A percentile compares a stretch with the other conserved stretches of the same genome.
Conservation (phyloP, 495 filamentous ascomycete genomes). For the Xylaria longipes region DNA sequence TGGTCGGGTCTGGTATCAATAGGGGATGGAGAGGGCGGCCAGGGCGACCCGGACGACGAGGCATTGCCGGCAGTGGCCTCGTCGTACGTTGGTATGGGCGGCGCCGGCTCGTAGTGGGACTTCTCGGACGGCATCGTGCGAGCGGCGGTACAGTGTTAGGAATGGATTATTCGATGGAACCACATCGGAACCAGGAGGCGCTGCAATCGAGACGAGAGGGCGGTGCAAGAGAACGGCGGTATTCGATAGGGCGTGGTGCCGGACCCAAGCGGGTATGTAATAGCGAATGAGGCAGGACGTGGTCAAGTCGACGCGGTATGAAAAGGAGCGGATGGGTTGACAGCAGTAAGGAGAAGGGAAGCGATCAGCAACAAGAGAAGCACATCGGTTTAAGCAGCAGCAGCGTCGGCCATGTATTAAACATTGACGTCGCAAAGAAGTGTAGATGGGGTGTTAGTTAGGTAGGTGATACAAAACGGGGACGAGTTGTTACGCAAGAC, state of each 20-base stretch:
- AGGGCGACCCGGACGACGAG: slow-evolving; percentile 42
- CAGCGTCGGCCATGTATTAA: not conserved
- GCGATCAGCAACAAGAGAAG: not conserved
- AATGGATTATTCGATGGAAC: not conserved
- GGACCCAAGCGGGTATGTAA: not conserved
- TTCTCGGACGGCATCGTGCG: slow-evolving; percentile 50
- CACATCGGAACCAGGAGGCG: slow-evolving; percentile 11
- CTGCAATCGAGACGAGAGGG: slow-evolving; percentile 1
- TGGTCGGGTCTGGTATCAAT: slow-evolving; percentile 43
- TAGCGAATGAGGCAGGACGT: slow-evolving; percentile 1
- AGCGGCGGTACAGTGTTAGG: not conserved
- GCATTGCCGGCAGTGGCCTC: slow-evolving; percentile 70
- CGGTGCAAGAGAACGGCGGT: not conserved
- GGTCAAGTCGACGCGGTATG: not conserved
- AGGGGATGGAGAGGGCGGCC: slow-evolving; percentile 40
- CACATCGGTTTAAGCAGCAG: slow-evolving; percentile 7
- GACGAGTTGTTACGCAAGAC: slow-evolving; percentile 1
- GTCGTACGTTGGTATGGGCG: slow-evolving; percentile 90
- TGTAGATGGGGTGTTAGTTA: not conserved
- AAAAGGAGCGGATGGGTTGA: slow-evolving; percentile 17
- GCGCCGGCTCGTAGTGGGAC: slow-evolving; percentile 67
- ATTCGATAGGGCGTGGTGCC: not conserved
- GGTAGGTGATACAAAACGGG: not conserved
- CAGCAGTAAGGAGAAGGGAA: not conserved
- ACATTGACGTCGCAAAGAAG: not conserved